Percentiles rank a stretch among this genome's conserved stretches.
These are phyloP conservation scores for Teunomyces barrocoloradensis DNA, from an alignment of 805 yeast genomes.

Conservation along the genomic window DNA sequence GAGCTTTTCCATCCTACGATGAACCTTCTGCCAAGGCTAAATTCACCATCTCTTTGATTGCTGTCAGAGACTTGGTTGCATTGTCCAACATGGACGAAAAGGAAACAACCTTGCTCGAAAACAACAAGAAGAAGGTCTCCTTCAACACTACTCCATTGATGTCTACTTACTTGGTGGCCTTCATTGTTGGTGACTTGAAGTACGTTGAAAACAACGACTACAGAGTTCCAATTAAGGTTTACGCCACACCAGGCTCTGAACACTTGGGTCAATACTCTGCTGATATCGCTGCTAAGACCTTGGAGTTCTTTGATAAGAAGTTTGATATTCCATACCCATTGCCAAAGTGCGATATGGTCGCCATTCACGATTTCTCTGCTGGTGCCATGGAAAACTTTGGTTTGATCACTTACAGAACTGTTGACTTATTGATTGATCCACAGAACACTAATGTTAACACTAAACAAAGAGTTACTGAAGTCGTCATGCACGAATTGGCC, in stretches of 20 bases:
- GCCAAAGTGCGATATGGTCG: slow-evolving; percentile 80
- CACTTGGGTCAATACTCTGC: slow-evolving; percentile 71
- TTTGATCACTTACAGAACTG: slow-evolving; percentile 74
- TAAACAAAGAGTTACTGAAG: slow-evolving; percentile 77
- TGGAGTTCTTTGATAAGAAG: slow-evolving; percentile 67
- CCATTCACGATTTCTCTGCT: slow-evolving; percentile 79
- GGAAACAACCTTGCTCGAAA: slow-evolving; percentile 39
- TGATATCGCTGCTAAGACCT: slow-evolving; percentile 70
- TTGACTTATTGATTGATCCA: slow-evolving; percentile 71
- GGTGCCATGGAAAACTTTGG: slow-evolving; percentile 94
- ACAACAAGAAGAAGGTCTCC: slow-evolving; percentile 50
- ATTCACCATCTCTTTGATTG: slow-evolving; percentile 61
- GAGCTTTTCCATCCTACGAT: slow-evolving; percentile 85
- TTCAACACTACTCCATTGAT: slow-evolving; percentile 78
- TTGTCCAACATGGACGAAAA: slow-evolving; percentile 70
- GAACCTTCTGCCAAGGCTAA: slow-evolving; percentile 80
- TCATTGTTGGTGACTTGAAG: slow-evolving; percentile 76
- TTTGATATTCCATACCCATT: slow-evolving; percentile 76
- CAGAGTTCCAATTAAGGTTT: slow-evolving; percentile 75
- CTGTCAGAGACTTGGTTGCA: slow-evolving; percentile 54
- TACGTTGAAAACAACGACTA: slow-evolving; percentile 66
- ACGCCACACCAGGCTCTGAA: slow-evolving; percentile 76
- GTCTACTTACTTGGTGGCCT: slow-evolving; percentile 85
- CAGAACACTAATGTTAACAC: slow-evolving; percentile 61
- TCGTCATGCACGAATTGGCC: slow-evolving; percentile 84